phyloP scores from a whole-genome alignment of 106 monocot genomes.

The Amphibolis antarctica region DNA sequence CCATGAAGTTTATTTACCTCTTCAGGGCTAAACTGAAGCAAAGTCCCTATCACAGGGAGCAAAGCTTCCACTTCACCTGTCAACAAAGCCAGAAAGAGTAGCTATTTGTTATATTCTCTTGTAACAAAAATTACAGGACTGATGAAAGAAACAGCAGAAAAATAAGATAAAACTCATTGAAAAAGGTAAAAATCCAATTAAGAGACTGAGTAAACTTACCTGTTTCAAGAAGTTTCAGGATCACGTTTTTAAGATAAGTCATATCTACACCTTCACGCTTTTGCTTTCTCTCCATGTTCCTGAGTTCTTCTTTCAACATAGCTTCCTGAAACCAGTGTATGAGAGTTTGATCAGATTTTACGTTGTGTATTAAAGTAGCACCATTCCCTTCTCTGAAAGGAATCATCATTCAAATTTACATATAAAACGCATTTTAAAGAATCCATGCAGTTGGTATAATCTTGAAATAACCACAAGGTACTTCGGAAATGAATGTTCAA shows the following conservation, averaged over 20 bases:
- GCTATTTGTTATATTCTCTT: background rate
- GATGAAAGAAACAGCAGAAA: background rate
- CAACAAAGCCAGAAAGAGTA: background rate
- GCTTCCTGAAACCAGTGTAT: constrained; percentile 41
- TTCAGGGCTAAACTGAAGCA: constrained; percentile 87
- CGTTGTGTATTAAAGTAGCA: background rate
- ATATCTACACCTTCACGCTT: constrained; percentile 94
- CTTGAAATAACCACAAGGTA: too few species aligned
- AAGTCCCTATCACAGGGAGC: constrained; percentile 76
- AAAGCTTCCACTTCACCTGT: constrained; percentile 88
- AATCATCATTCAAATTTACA: too few species aligned
- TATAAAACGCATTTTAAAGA: too few species aligned
- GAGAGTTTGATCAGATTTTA: background rate
- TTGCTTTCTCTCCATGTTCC: constrained; percentile 85
- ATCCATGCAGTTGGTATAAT: too few species aligned
- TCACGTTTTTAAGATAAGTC: constrained; percentile 97
- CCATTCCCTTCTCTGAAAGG: too few species aligned
- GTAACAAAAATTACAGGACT: background rate
- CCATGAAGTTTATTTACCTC: constrained; percentile 47
- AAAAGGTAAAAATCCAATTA: too few species aligned
- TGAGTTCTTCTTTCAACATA: constrained; percentile 77
- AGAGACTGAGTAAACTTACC: constrained; percentile 21
- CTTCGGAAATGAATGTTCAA: too few species aligned
- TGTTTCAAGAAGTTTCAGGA: constrained; percentile 94
- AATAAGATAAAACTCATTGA: background rate